These are phyloP conservation scores for Volvox africanus DNA, from an alignment of 139 green algal species.

Conservation along the genomic window DNA sequence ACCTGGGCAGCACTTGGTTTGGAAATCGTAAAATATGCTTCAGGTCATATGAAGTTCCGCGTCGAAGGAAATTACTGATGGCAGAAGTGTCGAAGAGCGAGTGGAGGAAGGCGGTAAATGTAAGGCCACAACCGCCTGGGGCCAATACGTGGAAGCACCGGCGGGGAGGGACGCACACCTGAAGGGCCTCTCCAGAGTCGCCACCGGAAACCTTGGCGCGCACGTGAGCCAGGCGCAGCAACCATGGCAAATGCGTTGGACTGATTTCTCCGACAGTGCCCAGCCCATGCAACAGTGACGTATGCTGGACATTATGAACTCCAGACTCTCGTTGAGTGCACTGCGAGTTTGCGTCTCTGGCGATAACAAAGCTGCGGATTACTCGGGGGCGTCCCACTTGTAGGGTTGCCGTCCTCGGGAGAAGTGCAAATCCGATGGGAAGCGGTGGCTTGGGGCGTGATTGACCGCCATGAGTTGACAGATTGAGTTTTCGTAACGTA, in stretches of 20 bases:
- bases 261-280: conserved; percentile 81
- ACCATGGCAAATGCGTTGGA: conserved; percentile 76
- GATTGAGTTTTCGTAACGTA: not conserved
- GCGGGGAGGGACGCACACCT: conserved; percentile 26
- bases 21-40: too few species aligned
- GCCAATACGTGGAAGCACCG: too few species aligned
- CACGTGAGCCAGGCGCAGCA: conserved; percentile 83
- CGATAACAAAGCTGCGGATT: not conserved
- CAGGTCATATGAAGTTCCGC: too few species aligned
- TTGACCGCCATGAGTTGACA: not conserved
- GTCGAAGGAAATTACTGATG: too few species aligned
- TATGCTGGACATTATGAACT: conserved; percentile 21
- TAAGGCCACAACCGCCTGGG: too few species aligned
- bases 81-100: too few species aligned
- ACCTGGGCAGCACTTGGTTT: too few species aligned
- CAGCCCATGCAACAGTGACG: conserved; percentile 75
- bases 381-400: not conserved
- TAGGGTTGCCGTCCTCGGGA: not conserved
- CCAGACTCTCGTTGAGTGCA: not conserved
- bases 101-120: too few species aligned
- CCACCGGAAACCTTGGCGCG: conserved; percentile 27
- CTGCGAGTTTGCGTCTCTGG: not conserved
- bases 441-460: not conserved
- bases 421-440: not conserved
- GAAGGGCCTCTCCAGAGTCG: conserved; percentile 63